Conservation (phyloP, 2,329 filamentous ascomycete species). For the Alternaria longipes region DNA sequence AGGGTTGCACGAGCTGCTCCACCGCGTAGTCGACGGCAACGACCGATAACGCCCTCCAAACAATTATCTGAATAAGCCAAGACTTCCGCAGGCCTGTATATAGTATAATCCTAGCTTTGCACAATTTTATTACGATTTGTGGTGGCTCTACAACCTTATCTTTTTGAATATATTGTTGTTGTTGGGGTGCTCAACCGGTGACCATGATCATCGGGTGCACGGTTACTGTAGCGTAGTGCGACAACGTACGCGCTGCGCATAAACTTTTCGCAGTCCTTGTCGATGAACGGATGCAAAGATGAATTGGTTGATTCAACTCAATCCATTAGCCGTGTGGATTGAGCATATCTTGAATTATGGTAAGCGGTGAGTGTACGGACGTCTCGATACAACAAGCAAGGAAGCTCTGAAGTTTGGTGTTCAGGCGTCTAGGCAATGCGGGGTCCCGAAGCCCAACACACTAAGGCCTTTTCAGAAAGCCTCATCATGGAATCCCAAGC, state of each 20-base stretch:
- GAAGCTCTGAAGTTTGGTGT: background rate
- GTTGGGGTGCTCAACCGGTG: too few species aligned
- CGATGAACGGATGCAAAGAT: background rate
- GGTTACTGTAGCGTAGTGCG: background rate
- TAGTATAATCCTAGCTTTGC: too few species aligned
- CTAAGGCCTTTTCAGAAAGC: background rate
- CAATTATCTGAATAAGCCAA: too few species aligned
- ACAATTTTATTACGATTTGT: too few species aligned
- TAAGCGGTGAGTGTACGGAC: slow-evolving; percentile 1
- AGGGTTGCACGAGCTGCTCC: too few species aligned
- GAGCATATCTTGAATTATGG: background rate
- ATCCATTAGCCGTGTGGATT: background rate
- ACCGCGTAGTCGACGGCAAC: too few species aligned
- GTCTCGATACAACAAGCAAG: background rate
- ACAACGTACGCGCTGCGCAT: background rate
- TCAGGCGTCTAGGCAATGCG: background rate
- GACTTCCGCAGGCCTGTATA: too few species aligned
- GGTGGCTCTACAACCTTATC: too few species aligned
- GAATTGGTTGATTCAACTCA: background rate
- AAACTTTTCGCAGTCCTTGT: background rate
- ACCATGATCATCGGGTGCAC: too few species aligned
- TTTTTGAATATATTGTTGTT: too few species aligned
- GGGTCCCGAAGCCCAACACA: slow-evolving; percentile 1
- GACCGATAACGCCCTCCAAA: too few species aligned
- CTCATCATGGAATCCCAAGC: background rate